Percentiles rank a stretch among this genome's conserved stretches.
These are phyloP conservation scores for Diaporthe sp. DNA, from an alignment of 2,329 filamentous ascomycete genomes.

Conservation along the genomic window DNA sequence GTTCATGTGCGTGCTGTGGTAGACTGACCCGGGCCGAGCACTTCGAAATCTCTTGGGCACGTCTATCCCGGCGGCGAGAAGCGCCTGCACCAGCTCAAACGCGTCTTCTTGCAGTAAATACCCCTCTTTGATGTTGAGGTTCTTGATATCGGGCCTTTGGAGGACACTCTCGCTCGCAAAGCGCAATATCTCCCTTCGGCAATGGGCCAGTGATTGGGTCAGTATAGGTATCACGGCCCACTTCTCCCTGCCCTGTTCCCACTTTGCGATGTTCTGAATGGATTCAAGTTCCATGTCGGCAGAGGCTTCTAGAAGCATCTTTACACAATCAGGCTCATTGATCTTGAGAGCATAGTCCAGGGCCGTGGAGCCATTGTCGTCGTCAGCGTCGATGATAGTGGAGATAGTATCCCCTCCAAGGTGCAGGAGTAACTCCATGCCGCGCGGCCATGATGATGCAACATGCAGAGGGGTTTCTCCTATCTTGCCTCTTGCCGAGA, in stretches of 20 bases:
- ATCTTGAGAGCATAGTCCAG: conserved; percentile 2
- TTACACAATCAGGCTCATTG: neutral
- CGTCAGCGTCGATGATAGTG: neutral
- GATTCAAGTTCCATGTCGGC: neutral
- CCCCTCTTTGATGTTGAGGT: neutral
- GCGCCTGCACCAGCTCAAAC: neutral
- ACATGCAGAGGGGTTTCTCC: neutral
- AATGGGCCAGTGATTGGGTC: neutral
- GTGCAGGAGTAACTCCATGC: neutral
- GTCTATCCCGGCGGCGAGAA: neutral
- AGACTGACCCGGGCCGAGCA: neutral
- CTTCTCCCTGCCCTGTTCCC: neutral
- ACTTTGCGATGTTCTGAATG: neutral
- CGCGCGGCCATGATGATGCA: neutral
- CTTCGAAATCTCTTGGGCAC: neutral
- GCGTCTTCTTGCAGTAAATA: neutral
- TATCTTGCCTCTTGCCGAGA: neutral
- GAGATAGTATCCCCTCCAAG: neutral
- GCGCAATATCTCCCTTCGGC: neutral
- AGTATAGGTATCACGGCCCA: neutral
- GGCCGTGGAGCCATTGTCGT: neutral
- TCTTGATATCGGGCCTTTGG: neutral
- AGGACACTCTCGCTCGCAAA: neutral
- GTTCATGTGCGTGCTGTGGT: conserved; percentile 10
- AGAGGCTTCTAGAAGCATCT: neutral